These are phyloP conservation scores for Fusarium cicatricum DNA, from an alignment of 2,329 filamentous ascomycete genomes.

Conservation along the genomic window DNA sequence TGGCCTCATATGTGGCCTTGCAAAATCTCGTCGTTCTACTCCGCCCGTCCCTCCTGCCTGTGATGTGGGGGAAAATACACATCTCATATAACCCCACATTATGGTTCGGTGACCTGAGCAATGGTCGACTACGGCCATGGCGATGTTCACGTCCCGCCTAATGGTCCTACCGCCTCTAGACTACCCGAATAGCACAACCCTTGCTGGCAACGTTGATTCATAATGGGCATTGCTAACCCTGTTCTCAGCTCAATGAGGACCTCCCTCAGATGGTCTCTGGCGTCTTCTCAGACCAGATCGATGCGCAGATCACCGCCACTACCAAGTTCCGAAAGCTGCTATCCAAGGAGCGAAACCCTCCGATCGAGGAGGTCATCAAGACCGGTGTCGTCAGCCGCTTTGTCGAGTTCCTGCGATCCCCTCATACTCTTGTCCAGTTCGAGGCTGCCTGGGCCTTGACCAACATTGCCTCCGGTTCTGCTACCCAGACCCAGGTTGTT, in stretches of 20 bases:
- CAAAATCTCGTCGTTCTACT: slow-evolving; percentile 19
- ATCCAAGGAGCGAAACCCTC: slow-evolving; percentile 98
- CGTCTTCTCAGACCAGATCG: slow-evolving; percentile 98
- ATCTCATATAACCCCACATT: slow-evolving; percentile 47
- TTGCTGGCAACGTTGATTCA: neutral
- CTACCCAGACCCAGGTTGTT: slow-evolving; percentile 96
- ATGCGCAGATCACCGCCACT: slow-evolving; percentile 94
- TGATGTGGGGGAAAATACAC: slow-evolving; percentile 47
- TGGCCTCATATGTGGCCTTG: neutral
- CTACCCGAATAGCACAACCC: slow-evolving; percentile 7
- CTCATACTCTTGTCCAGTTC: slow-evolving; percentile 97
- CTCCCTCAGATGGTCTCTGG: slow-evolving; percentile 98
- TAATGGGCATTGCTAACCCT: slow-evolving; percentile 30
- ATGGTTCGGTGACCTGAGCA: slow-evolving; percentile 27
- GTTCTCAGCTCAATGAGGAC: slow-evolving; percentile 86
- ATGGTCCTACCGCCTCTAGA: slow-evolving; percentile 10
- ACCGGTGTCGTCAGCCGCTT: slow-evolving; percentile 97
- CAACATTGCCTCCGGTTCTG: slow-evolving; percentile 98
- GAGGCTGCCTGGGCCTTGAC: slow-evolving; percentile 99
- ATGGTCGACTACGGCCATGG: slow-evolving; percentile 4
- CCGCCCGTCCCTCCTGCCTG: slow-evolving; percentile 33
- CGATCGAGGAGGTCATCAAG: slow-evolving; percentile 99
- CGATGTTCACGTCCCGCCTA: slow-evolving; percentile 16
- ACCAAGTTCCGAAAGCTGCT: slow-evolving; percentile 98
- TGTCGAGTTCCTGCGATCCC: slow-evolving; percentile 96